Conservation (phyloP, 805 yeast species). For the Wickerhamomyces bisporus region DNA sequence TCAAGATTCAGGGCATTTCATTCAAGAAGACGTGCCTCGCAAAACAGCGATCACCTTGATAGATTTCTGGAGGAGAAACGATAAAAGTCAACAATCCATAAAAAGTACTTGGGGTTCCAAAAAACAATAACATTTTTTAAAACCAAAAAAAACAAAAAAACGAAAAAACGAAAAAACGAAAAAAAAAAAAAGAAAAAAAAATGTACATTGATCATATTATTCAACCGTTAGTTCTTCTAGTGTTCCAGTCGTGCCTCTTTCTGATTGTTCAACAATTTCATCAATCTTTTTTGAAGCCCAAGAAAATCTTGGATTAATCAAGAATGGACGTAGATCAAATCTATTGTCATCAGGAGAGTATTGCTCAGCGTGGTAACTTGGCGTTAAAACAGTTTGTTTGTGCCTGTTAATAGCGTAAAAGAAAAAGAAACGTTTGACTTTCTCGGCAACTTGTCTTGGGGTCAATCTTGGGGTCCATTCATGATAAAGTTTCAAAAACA, state of each 20-base stretch:
- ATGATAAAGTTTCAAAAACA: conserved; percentile 86
- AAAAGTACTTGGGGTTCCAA: conserved; percentile 35
- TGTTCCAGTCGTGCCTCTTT: conserved; percentile 30
- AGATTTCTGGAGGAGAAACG: conserved; percentile 42
- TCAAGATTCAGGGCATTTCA: conserved; percentile 80
- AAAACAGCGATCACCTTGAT: conserved; percentile 53
- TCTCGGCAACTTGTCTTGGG: conserved; percentile 82
- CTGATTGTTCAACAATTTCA: conserved; percentile 57
- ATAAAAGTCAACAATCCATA: conserved; percentile 27
- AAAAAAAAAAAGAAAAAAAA: too few species aligned
- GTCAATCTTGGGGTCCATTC: conserved; percentile 86
- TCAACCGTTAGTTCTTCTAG: conserved; percentile 43
- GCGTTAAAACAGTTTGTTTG: conserved; percentile 96
- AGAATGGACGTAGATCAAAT: conserved; percentile 92
- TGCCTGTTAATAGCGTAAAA: conserved; percentile 94
- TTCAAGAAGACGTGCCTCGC: conserved; percentile 87
- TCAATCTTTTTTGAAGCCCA: conserved; percentile 91
- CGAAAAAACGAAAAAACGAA: too few species aligned
- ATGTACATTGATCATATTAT: too few species aligned
- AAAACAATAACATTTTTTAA: conserved; percentile 3
- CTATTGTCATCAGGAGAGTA: conserved; percentile 98
- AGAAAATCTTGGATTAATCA: conserved; percentile 82
- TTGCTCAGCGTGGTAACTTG: conserved; percentile 96
- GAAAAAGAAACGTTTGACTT: conserved; percentile 89
- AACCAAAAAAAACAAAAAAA: too few species aligned